phyloP scores from a whole-genome alignment of 306 rosid genomes.

The Potentilla sterilis region DNA sequence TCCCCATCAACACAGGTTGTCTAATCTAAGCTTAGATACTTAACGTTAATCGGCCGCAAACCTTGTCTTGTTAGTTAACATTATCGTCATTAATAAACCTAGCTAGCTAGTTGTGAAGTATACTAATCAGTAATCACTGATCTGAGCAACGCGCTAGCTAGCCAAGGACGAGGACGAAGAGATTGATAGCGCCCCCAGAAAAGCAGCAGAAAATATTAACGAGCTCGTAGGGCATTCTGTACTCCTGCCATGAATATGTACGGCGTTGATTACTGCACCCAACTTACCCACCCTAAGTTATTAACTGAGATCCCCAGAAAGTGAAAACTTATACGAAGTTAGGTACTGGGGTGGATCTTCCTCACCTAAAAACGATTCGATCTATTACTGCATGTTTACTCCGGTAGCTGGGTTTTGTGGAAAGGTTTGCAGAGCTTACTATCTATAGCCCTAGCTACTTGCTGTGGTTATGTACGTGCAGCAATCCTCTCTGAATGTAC shows the following conservation, averaged over 20 bases:
- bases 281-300: not conserved
- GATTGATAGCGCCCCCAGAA: not conserved
- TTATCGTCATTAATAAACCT: not conserved
- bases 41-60: slow-evolving; percentile 4
- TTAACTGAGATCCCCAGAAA: not conserved
- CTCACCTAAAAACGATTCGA: slow-evolving; percentile 2
- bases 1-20: slow-evolving; percentile 15
- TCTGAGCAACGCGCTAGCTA: not conserved
- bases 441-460: not conserved
- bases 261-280: not conserved
- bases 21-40: not conserved
- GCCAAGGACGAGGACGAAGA: not conserved
- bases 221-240: not conserved
- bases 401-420: not conserved
- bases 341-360: not conserved
- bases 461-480: not conserved
- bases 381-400: not conserved
- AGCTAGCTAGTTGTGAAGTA: not conserved
- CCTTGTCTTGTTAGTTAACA: slow-evolving; percentile 21
- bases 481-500: not conserved
- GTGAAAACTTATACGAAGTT: not conserved
- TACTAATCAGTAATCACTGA: not conserved
- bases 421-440: not conserved
- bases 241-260: not conserved
- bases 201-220: not conserved